Base-by-base conservation (phyloP, 1,139 yeast species). In the Pichia cactophila region DNA sequence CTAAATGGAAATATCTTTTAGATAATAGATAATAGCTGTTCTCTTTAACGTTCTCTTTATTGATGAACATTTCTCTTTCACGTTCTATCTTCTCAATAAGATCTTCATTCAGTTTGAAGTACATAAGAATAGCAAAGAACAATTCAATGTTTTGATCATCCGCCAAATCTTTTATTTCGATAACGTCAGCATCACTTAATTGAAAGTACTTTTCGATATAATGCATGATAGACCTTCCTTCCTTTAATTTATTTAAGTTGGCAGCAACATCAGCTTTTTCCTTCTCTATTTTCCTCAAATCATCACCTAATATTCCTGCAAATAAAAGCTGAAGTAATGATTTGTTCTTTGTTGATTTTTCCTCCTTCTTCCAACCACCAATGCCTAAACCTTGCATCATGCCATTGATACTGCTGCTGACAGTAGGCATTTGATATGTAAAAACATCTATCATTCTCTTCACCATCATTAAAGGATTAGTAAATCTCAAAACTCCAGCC, bases 391-490 rank as follows among this genome's bases (percentile, higher is more conserved):
- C 54, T 40, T 51, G 50, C 44, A 49, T 47, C 49, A 51, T 47
- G 8, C 54, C 54, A 3, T 49, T 48, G 31, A 51, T 49, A 35
- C 54, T 50, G 35, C 33, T 35, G 28, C 50, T 41, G 16, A 48
- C 50, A 26, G 42, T 59, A 1, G 69, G 83, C 35, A 95, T 82
- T 58, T 84, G 88, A 23, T 89, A 86, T 66, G 90, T 77, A 54
- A 90, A 78, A 51, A 90, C 64, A 60, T 88, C 96, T 33, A 89
- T 74, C 59, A 89, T 69, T 28, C 85, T 80, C 50, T 89, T 84
- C 69, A 87, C 79, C 39, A 90, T 81, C 46, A 85, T 79, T 67
- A 88, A 80, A 4, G 97, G 97, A 61, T 90, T 90, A 1, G 97
- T 86, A 56, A 83, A 81, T 58, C 80, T 75, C 56, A 90, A 67